phyloP scores from a whole-genome alignment of 225 moss, liverwort and hornwort species.

The Physcomitrium patens region DNA sequence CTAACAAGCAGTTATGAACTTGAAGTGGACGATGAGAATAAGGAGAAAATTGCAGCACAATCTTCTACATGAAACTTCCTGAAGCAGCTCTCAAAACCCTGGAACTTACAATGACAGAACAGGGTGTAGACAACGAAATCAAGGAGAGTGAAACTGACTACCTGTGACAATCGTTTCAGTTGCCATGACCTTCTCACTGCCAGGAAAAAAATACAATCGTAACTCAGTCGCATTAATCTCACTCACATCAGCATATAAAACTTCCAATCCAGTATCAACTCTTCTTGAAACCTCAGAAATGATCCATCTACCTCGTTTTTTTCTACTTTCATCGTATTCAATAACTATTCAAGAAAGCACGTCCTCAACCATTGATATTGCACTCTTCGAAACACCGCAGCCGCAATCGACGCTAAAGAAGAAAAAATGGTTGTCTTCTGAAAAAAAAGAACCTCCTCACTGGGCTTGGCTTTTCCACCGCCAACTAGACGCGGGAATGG shows the following conservation, averaged over 20 bases:
- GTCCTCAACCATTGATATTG: background rate
- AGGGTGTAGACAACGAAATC: conserved; percentile 1
- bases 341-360: background rate
- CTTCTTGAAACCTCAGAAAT: conserved; percentile 10
- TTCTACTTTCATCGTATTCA: background rate
- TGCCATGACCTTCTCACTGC: conserved; percentile 34
- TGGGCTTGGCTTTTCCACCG: conserved; percentile 3
- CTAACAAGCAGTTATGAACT: background rate
- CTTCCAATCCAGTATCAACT: conserved; percentile 4
- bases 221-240: background rate
- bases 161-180: conserved; percentile 24
- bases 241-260: background rate
- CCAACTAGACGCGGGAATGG: background rate
- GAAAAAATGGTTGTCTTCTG: background rate
- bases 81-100: conserved; percentile 19
- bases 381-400: background rate
- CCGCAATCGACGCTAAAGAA: conserved; percentile 1
- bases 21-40: background rate
- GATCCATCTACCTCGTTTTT: background rate
- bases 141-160: conserved; percentile 15
- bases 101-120: conserved; percentile 19
- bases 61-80: background rate
- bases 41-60: background rate
- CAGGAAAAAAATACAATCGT: background rate
- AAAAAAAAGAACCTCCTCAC: background rate